phyloP scores from a whole-genome alignment of 768 basidiomycete species.

The Boletus vinaceobasis region DNA sequence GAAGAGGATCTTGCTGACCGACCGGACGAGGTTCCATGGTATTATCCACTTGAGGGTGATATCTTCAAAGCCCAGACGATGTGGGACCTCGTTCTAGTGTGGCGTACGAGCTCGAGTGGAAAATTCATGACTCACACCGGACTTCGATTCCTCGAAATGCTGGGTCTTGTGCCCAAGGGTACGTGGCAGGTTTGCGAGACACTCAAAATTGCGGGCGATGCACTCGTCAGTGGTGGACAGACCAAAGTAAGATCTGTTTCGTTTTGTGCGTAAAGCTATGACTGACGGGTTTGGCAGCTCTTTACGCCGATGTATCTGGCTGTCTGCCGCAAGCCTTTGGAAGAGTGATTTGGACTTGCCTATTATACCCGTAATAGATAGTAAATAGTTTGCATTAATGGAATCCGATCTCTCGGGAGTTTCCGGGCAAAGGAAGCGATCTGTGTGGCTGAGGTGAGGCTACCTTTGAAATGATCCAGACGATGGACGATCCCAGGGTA shows the following conservation, averaged over 20 bases:
- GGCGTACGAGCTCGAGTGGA: constrained; percentile 89
- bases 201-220: constrained; percentile 74
- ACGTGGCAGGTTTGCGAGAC: constrained; percentile 88
- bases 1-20: constrained; percentile 95
- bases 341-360: background rate
- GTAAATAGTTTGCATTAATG: constrained; percentile 1
- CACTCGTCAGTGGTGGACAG: constrained; percentile 82
- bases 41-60: constrained; percentile 96
- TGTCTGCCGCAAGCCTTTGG: constrained; percentile 51
- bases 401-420: constrained; percentile 28
- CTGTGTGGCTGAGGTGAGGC: constrained; percentile 21
- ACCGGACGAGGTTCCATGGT: constrained; percentile 79
- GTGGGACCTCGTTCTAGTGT: constrained; percentile 88
- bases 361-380: background rate
- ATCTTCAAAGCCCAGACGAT: constrained; percentile 86
- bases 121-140: constrained; percentile 78
- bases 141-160: constrained; percentile 70
- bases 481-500: constrained; percentile 56
- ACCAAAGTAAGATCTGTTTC: constrained; percentile 56
- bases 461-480: constrained; percentile 7
- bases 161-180: constrained; percentile 86
- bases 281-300: constrained; percentile 43
- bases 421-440: constrained; percentile 13
- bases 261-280: background rate
- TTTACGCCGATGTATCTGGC: constrained; percentile 88